Percentiles rank a stretch among this genome's conserved stretches.
Conservation (phyloP, 441 rosid genomes). For the Euphorbia schlechtendalii region DNA sequence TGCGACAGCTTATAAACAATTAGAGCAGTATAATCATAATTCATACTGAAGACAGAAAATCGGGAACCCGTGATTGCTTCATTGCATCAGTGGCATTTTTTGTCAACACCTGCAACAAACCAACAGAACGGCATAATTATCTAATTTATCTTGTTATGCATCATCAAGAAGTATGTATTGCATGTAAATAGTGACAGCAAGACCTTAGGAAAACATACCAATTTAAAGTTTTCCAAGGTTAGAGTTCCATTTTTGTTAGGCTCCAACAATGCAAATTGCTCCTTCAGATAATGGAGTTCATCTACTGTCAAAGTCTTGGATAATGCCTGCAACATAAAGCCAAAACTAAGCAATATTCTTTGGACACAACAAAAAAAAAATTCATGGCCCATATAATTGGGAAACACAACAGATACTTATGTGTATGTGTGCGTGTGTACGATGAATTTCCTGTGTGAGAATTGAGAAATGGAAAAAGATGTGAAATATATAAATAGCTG, state of each 20-base stretch:
- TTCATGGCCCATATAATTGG: background rate
- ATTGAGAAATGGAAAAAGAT: background rate
- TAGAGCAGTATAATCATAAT: conserved; percentile 3
- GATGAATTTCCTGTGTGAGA: background rate
- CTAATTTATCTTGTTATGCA: too few species aligned
- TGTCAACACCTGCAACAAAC: conserved; percentile 57
- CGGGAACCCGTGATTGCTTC: conserved; percentile 76
- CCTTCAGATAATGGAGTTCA: conserved; percentile 53
- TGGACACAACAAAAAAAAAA: conserved; percentile 3
- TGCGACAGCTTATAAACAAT: conserved; percentile 15
- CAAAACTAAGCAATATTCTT: conserved; percentile 6
- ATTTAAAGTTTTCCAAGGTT: conserved; percentile 52
- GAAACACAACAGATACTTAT: too few species aligned
- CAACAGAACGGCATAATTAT: conserved; percentile 17
- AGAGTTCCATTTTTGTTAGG: conserved; percentile 62
- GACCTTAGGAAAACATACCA: conserved; percentile 32
- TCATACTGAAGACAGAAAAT: conserved; percentile 62
- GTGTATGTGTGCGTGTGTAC: too few species aligned
- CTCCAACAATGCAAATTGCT: conserved; percentile 66
- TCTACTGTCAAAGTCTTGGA: conserved; percentile 67
- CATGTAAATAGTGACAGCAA: background rate
- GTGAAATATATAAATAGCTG: background rate
- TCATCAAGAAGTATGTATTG: background rate
- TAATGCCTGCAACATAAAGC: conserved; percentile 54
- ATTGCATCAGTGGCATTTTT: conserved; percentile 81